Conservation (phyloP, 306 rosid species). For the Corylus americana region DNA sequence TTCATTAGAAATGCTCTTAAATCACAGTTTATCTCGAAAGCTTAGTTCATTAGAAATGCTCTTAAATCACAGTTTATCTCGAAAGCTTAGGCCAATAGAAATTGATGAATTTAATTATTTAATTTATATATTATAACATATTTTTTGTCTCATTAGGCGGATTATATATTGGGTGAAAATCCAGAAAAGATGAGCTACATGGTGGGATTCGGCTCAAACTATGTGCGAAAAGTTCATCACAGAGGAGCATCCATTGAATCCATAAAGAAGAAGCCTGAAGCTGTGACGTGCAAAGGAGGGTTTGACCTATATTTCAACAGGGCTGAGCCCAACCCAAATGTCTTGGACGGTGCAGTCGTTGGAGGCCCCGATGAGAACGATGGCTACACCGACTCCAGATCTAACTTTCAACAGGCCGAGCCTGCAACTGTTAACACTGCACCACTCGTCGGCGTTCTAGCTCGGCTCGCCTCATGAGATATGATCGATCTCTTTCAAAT, state of each 20-base stretch:
- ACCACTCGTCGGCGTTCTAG: constrained; percentile 61
- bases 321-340: constrained; percentile 53
- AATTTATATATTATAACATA: too few relatives aligned
- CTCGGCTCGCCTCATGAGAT: constrained; percentile 33
- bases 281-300: constrained; percentile 51
- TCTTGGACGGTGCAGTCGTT: constrained; percentile 50
- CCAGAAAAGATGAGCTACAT: constrained; percentile 57
- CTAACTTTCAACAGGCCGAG: constrained; percentile 42
- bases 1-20: too few relatives aligned
- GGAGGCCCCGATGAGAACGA: constrained; percentile 49
- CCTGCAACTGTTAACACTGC: constrained; percentile 46
- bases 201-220: constrained; percentile 62
- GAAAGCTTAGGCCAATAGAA: too few relatives aligned
- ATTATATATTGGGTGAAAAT: constrained; percentile 62
- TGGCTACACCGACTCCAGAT: constrained; percentile 35
- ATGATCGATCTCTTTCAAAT: too few relatives aligned
- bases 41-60: too few relatives aligned
- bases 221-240: constrained; percentile 52
- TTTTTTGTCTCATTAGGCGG: constrained; percentile 32
- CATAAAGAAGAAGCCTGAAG: constrained; percentile 22
- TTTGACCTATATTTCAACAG: constrained; percentile 38
- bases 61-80: too few relatives aligned
- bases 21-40: too few relatives aligned
- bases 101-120: too few relatives aligned
- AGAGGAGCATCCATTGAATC: constrained; percentile 73